Base-by-base conservation (phyloP, 768 basidiomycete genomes). In the Calocera cornea region DNA sequence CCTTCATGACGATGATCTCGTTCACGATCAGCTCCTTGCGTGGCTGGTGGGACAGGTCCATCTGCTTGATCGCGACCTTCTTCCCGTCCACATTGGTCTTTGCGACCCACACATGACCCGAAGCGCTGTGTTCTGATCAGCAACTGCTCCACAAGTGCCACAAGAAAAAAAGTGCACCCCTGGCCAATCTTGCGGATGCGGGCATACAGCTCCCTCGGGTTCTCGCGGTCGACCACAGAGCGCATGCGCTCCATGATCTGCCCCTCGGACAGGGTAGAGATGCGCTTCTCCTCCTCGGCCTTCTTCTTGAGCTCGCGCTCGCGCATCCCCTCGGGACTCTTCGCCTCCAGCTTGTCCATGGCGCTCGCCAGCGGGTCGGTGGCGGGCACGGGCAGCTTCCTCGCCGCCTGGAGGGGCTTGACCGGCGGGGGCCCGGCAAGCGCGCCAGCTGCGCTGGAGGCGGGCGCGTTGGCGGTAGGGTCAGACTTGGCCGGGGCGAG, bases 171-270 rank as follows among this genome's bases (percentile, higher is more conserved):
- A 69, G 71, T 47, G 76, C 76, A 97, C 93, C 94, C 95, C 77
- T 99, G 95, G 36, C 95, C 95, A 69, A 99, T 92, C 80, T 98
- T 99, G 81, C 92, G 94, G 77, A 97, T 97, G 82, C 97, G 97
- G 72, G 88, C 90, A 77, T 97, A 99, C 22, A 95, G 75, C 71
- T 82, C 73, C 78, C 90, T 93, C 27, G 95, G 95, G 75, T 98
- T 95, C 24, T 92, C 87, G 47, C 84, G 79, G 47, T 83, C 86
- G 60, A 97, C 95, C 0, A 98, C 94, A 70, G 86, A 86, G 70
- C 92, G 82, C 71, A 99, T 80, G 79, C 95, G 97, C 75, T 95
- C 92, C 95, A 97, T 97, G 72, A 98, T 95, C 80, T 99, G 95
- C 64, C 88, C 89, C 78, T 99, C 95, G 64, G 89, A 90, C 91